These are phyloP conservation scores for Naganishia friedmannii DNA, from an alignment of 768 basidiomycete genomes.

Conservation along the genomic window DNA sequence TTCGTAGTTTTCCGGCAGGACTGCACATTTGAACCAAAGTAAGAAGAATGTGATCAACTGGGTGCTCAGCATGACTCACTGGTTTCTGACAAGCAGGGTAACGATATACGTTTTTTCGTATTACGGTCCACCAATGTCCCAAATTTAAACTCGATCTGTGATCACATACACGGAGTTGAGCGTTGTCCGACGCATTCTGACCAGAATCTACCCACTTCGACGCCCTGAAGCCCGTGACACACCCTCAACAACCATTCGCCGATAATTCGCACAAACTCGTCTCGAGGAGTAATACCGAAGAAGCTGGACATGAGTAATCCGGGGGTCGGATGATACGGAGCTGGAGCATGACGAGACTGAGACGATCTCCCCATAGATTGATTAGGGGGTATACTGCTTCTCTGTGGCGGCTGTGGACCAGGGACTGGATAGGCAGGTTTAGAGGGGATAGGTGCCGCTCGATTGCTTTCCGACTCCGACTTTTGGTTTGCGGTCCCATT, in stretches of 20 bases:
- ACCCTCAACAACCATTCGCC: slow-evolving; percentile 46
- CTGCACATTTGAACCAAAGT: not conserved
- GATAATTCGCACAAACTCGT: slow-evolving; percentile 43
- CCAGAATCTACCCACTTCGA: slow-evolving; percentile 38
- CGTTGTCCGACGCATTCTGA: not conserved
- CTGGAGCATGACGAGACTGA: not conserved
- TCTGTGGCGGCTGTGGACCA: not conserved
- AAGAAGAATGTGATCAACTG: too few relatives aligned
- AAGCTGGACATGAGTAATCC: slow-evolving; percentile 36
- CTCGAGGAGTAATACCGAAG: slow-evolving; percentile 46
- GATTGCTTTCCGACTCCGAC: not conserved
- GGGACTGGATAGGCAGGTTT: not conserved
- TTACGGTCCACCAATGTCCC: slow-evolving; percentile 38
- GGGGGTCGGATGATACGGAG: slow-evolving; percentile 23
- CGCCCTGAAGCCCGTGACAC: slow-evolving; percentile 34
- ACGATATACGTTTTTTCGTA: slow-evolving; percentile 32
- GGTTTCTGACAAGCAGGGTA: slow-evolving; percentile 42
- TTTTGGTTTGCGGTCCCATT: not conserved
- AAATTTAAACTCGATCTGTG: slow-evolving; percentile 48
- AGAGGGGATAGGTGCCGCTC: not conserved
- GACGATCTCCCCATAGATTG: not conserved
- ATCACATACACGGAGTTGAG: not conserved
- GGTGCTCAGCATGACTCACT: slow-evolving; percentile 32
- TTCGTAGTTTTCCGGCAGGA: slow-evolving; percentile 10
- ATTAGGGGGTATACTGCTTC: not conserved